Conservation (phyloP, 2,329 filamentous ascomycete species). For the Pezicula radicicola region DNA sequence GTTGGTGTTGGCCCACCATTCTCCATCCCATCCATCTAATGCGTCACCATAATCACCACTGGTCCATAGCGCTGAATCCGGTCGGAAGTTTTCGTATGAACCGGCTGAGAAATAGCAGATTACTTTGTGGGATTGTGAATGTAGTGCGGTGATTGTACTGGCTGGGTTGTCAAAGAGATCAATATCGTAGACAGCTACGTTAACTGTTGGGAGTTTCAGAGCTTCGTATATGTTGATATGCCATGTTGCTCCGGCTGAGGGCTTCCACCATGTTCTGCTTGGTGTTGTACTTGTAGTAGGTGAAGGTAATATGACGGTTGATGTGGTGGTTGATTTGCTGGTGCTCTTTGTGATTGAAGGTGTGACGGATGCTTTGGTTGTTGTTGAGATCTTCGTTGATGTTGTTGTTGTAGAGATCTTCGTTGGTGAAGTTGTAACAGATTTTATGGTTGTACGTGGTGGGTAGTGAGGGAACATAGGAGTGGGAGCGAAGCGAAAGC, state of each 20-base stretch:
- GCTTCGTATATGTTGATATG: background rate
- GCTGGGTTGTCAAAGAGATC: constrained; percentile 54
- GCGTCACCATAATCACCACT: constrained; percentile 52
- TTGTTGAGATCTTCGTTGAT: too few species aligned
- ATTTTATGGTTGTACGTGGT: too few species aligned
- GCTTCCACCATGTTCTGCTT: background rate
- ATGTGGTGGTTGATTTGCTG: too few species aligned
- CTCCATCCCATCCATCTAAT: constrained; percentile 61
- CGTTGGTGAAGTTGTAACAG: too few species aligned
- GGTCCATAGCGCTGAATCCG: constrained; percentile 50
- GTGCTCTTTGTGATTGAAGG: too few species aligned
- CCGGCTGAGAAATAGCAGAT: constrained; percentile 75
- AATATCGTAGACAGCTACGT: constrained; percentile 40
- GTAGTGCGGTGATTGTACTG: constrained; percentile 41
- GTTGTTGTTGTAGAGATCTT: too few species aligned
- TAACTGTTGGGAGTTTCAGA: background rate
- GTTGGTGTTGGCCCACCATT: constrained; percentile 61
- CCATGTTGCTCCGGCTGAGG: background rate
- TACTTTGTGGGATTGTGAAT: constrained; percentile 51
- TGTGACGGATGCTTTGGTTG: too few species aligned
- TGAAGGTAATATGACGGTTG: too few species aligned
- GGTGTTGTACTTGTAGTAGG: background rate
- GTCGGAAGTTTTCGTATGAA: constrained; percentile 60
- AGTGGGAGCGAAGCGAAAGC: too few species aligned
- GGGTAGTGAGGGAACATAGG: too few species aligned